phyloP scores from a whole-genome alignment of 768 basidiomycete species.

The Kwoniella shandongensis region DNA sequence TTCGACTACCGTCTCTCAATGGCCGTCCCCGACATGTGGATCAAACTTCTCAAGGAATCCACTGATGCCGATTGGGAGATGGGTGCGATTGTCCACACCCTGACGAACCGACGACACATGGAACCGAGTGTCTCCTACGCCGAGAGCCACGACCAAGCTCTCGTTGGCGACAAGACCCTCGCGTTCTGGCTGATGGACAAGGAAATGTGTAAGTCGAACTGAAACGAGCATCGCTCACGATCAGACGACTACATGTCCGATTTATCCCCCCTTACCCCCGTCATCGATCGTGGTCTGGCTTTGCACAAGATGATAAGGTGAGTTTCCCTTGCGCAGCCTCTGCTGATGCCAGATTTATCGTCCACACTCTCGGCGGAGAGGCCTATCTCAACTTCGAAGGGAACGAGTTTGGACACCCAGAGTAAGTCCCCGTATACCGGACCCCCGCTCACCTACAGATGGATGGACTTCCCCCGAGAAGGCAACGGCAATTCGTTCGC shows the following conservation, averaged over 20 bases:
- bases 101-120: conserved; percentile 81
- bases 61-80: conserved; percentile 85
- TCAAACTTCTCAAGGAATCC: conserved; percentile 94
- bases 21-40: conserved; percentile 99
- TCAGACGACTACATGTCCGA: conserved; percentile 94
- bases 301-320: conserved; percentile 98
- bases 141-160: conserved; percentile 96
- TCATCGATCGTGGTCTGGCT: conserved; percentile 83
- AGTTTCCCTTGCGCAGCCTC: conserved; percentile 24
- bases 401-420: conserved; percentile 98
- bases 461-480: conserved; percentile 98
- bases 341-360: conserved; percentile 65
- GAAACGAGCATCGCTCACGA: neutral
- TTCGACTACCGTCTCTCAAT: conserved; percentile 98
- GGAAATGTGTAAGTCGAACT: conserved; percentile 82
- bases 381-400: conserved; percentile 98
- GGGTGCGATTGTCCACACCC: conserved; percentile 77
- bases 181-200: conserved; percentile 99
- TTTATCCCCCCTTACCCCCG: conserved; percentile 72
- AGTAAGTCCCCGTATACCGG: conserved; percentile 58
- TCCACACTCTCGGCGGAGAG: conserved; percentile 91
- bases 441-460: conserved; percentile 54
- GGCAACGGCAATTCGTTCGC: conserved; percentile 96
- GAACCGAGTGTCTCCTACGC: conserved; percentile 92
- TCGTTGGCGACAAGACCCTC: conserved; percentile 97